Conservation (phyloP, 768 basidiomycete species). For the Amanita phalloides region DNA sequence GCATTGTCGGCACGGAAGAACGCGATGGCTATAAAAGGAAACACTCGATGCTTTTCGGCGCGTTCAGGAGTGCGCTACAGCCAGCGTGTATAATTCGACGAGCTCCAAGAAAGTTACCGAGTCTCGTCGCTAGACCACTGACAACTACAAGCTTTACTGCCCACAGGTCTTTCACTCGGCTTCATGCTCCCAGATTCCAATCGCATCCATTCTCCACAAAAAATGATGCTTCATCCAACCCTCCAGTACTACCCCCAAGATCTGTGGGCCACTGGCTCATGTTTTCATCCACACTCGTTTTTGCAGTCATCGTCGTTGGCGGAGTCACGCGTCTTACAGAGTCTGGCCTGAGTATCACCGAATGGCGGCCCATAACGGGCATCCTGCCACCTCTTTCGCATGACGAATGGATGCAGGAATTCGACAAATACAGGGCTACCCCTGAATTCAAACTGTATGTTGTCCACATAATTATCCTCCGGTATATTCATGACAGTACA, state of each 20-base stretch:
- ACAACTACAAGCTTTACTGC: background rate
- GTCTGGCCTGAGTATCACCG: constrained; percentile 94
- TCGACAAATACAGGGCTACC: constrained; percentile 87
- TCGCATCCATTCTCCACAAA: background rate
- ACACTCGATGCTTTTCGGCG: constrained; percentile 4
- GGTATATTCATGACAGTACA: constrained; percentile 18
- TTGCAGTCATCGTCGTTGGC: constrained; percentile 90
- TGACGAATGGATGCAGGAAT: constrained; percentile 78
- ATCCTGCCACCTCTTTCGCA: constrained; percentile 71
- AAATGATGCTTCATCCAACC: background rate
- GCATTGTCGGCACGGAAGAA: background rate
- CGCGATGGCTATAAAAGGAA: constrained; percentile 8
- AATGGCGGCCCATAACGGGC: constrained; percentile 93
- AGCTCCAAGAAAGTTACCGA: background rate
- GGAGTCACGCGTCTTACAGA: constrained; percentile 96
- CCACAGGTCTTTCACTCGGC: background rate
- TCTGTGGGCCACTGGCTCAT: constrained; percentile 81
- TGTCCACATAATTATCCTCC: background rate
- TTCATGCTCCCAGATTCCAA: background rate
- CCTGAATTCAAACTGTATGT: constrained; percentile 94
- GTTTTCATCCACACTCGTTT: constrained; percentile 73
- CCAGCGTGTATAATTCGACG: background rate
- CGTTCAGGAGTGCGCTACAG: constrained; percentile 1
- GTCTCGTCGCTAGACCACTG: background rate
- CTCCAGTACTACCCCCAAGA: constrained; percentile 47